These are phyloP conservation scores for Leishmania martiniquensis DNA, from an alignment of 208 protist species.

Conservation along the genomic window DNA sequence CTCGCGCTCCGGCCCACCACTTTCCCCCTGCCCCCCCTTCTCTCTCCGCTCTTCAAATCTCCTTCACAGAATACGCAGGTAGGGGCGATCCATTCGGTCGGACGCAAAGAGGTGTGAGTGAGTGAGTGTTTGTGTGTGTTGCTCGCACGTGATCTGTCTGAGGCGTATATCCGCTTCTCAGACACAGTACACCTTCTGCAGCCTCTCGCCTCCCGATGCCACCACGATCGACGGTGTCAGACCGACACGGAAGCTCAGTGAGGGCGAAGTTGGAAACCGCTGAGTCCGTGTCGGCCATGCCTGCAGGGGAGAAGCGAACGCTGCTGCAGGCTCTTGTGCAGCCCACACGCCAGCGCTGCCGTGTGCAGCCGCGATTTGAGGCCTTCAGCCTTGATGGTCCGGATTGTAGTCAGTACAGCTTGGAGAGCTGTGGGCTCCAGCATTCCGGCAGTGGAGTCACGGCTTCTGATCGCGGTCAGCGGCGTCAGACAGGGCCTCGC, in stretches of 20 bases:
- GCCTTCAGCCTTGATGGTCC: slow-evolving; percentile 17
- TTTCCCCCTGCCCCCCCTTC: not conserved
- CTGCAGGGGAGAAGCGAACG: slow-evolving; percentile 6
- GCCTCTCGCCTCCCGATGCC: not conserved
- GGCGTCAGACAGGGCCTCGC: not conserved
- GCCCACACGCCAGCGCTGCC: slow-evolving; percentile 20
- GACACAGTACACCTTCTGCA: not conserved
- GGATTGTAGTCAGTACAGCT: slow-evolving; percentile 26
- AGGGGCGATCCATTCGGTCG: not conserved
- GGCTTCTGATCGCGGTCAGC: not conserved
- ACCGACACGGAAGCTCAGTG: not conserved
- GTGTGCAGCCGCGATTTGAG: slow-evolving; percentile 26
- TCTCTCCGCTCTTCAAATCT: not conserved
- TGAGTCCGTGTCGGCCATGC: slow-evolving; percentile 4
- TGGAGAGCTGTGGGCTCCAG: slow-evolving; percentile 3
- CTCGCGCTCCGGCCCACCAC: not conserved
- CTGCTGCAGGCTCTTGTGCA: slow-evolving; percentile 24
- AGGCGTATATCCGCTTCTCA: not conserved
- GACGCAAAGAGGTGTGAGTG: no score
- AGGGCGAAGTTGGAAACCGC: not conserved
- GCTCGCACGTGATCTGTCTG: not conserved
- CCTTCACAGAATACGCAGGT: not conserved
- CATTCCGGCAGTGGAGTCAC: not conserved
- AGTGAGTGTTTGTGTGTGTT: not conserved
- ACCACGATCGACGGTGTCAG: slow-evolving; percentile 6